Evolutionary conservation across 495 filamentous ascomycete species (phyloP), one percentile per base, ranked within the genome.

Genomic region (Aspergillus campestris): DNA sequence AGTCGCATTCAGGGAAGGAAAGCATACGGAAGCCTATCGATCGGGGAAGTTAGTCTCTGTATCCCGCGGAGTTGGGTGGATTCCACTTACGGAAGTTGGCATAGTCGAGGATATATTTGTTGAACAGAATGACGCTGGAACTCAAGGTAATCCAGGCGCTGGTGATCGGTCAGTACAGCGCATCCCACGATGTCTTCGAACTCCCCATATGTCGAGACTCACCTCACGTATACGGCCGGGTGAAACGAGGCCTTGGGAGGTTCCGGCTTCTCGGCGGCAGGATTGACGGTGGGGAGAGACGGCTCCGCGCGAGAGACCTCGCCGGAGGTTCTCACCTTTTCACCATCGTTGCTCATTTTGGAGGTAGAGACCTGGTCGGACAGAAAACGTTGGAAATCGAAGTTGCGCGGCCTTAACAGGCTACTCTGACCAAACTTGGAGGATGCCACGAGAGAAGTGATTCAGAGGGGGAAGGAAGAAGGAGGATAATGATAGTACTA

Each of bases 51-150:
- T 24, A 30, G 42, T 44, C 38, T 44, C 18, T 18, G 31, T 29
- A 18, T 13, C 13, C 6, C 8, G 13, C 40, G 12, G 8, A 5
- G 8, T 32, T 40, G 7, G 30, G 29, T 34, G 13, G 36, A 14
- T 18, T 38, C 18, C 42, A 68, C 87, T 82, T 77, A 92, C 87
- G 72, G 74, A 96, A 98, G 41, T 83, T 71, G 52, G 80, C 76
- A 27, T 79, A 86, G 57, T 86, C 81, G 43, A 97, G 78, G 52
- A 98, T 89, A 79, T 86, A 91, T 79, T 98, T 98, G 83, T 98
- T 97, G 83, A 95, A 98, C 35, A 97, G 71, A 56, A 98, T 98
- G 51, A 95, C 88, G 51, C 80, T 85, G 30, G 91, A 95, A 61
- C 89, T 95, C 56, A 95, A 69, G 44, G 79, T 64, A 52, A 98